A percentile compares a stretch with the other conserved stretches of the same genome.
Conservation (phyloP, 2,329 filamentous ascomycete species). For the Cadophora sp. region DNA sequence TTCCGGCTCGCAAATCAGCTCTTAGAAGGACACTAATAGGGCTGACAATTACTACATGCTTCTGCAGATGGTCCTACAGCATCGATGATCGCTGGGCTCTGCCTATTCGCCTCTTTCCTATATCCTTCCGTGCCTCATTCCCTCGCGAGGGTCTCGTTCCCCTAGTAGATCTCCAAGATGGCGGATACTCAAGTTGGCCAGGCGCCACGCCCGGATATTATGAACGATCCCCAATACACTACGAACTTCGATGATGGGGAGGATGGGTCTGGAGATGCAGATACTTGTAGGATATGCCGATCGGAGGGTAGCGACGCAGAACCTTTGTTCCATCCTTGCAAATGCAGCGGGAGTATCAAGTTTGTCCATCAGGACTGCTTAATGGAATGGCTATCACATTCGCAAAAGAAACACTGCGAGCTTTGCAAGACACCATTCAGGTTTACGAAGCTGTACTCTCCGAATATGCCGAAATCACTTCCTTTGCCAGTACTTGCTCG, state of each 20-base stretch:
- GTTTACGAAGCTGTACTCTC: conserved; percentile 97
- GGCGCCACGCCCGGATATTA: conserved; percentile 52
- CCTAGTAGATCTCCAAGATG: conserved; percentile 26
- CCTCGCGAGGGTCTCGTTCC: neutral
- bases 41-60: conserved; percentile 1
- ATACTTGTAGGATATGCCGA: conserved; percentile 97
- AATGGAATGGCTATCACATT: conserved; percentile 99
- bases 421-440: conserved; percentile 98
- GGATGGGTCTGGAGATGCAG: conserved; percentile 50
- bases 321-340: conserved; percentile 96
- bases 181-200: conserved; percentile 23
- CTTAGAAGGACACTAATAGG: neutral
- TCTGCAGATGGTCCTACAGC: conserved; percentile 37
- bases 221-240: conserved; percentile 61
- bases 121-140: neutral
- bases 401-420: conserved; percentile 99
- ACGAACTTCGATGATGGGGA: conserved; percentile 45
- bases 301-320: conserved; percentile 84
- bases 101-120: conserved; percentile 33
- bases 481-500: conserved; percentile 82
- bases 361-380: conserved; percentile 97
- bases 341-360: conserved; percentile 98
- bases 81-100: conserved; percentile 37
- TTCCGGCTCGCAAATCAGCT: neutral
- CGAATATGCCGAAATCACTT: conserved; percentile 86